Percentiles rank a stretch among this genome's conserved stretches.
These are phyloP conservation scores for Diplodia corticola DNA, from an alignment of 2,329 filamentous ascomycete species.

Conservation along the genomic window DNA sequence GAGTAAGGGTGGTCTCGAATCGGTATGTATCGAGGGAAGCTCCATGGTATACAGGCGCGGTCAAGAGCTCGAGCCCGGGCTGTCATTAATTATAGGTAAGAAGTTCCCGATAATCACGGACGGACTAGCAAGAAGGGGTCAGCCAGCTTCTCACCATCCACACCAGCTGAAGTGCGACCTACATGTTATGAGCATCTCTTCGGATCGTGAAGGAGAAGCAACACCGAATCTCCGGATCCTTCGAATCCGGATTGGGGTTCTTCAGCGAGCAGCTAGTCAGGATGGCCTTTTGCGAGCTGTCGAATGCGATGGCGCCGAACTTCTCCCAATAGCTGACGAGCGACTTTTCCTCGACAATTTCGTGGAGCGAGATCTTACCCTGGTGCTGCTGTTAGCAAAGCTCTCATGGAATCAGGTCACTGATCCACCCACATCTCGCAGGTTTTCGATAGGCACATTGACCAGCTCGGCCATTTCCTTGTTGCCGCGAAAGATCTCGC, in stretches of 20 bases:
- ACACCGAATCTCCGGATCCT: conserved; percentile 77
- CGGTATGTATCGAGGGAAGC: not conserved
- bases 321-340: conserved; percentile 99
- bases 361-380: conserved; percentile 93
- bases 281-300: conserved; percentile 89
- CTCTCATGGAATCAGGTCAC: not conserved
- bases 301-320: conserved; percentile 96
- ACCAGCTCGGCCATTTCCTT: conserved; percentile 99
- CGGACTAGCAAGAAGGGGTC: conserved; percentile 55
- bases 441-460: conserved; percentile 82
- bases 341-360: conserved; percentile 92
- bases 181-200: conserved; percentile 95
- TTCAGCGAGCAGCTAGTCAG: conserved; percentile 91
- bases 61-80: conserved; percentile 1
- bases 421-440: conserved; percentile 76
- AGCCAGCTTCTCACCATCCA: conserved; percentile 38
- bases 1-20: not conserved
- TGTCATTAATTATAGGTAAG: conserved; percentile 68
- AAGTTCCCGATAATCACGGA: conserved; percentile 97
- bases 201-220: conserved; percentile 98
- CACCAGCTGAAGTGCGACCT: conserved; percentile 44
- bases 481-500: conserved; percentile 95
- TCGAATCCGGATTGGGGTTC: conserved; percentile 62
- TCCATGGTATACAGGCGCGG: not conserved
- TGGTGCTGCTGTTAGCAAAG: conserved; percentile 42